Evolutionary conservation across 805 yeast genomes (phyloP), one percentile per base, ranked within the genome.

Genomic region (Candida saitoana): DNA sequence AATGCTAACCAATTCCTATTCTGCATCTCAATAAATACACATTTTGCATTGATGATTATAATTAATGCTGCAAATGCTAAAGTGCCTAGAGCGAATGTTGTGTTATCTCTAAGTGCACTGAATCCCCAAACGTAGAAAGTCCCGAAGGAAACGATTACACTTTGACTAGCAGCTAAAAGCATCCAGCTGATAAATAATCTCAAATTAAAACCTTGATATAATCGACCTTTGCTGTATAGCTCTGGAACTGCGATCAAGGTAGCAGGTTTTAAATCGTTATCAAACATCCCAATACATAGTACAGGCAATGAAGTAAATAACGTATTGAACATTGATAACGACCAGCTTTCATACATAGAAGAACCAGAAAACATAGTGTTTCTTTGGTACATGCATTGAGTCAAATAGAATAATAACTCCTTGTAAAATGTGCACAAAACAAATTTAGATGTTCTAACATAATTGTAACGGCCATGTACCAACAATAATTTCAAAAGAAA

Each of bases 381-480:
- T 46, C 95, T 67, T 60, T 93, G 99, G 62, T 80, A 93, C 15
- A 89, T 74, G 19, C 86, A 80, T 64, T 93, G 99, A 0, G 96
- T 80, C 56, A 91, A 67, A 55, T 93, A 93, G 57, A 93, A 93
- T 54, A 90, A 62, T 42, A 91, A 69, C 59, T 93, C 99, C 60
- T 93, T 93, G 79, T 90, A 93, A 59, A 93, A 93, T 0, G 99
- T 93, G 45, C 95, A 83, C 48, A 93, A 69, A 34, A 93, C 89
- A 63, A 93, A 93, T 60, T 90, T 91, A 34, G 91, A 80, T 0
- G 97, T 88, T 43, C 99, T 72, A 49, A 88, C 79, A 57, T 93
- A 93, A 60, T 93, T 95, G 73, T 95, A 93, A 18, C 98, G 76
- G 1, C 99, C 99, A 65, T 93, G 96, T 5, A 95, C 99, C 36